A percentile compares a stretch with the other conserved stretches of the same genome.
Evolutionary conservation across 768 basidiomycete genomes (phyloP).

Genomic region (Phaeotremella skinneri): DNA sequence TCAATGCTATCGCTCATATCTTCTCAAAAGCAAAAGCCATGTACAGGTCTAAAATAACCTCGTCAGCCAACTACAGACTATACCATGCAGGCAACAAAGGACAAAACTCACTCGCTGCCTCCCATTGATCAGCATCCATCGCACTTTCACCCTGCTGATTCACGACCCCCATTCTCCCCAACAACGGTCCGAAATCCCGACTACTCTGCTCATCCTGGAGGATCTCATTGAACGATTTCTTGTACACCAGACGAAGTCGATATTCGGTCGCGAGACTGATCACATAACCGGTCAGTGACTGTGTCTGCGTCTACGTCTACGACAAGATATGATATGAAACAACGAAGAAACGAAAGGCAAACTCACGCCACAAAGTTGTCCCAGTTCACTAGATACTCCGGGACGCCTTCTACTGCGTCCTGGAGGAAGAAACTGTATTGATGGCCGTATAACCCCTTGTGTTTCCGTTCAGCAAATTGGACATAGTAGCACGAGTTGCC

Average conservation of each 20-base stretch:
- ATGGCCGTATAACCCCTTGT: constrained; percentile 72
- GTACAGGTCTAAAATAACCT: constrained; percentile 68
- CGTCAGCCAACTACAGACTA: constrained; percentile 18
- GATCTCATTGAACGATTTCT: constrained; percentile 84
- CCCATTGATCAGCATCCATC: constrained; percentile 96
- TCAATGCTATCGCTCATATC: too few relatives aligned
- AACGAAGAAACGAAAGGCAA: not conserved
- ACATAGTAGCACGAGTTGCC: constrained; percentile 90
- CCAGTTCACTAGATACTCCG: constrained; percentile 97
- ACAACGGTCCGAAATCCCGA: constrained; percentile 74
- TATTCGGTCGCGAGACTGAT: constrained; percentile 79
- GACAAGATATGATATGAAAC: not conserved
- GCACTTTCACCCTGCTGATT: constrained; percentile 79
- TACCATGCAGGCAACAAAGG: not conserved
- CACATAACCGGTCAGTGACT: constrained; percentile 1
- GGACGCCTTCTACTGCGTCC: constrained; percentile 95
- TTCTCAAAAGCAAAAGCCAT: constrained; percentile 88
- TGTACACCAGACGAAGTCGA: constrained; percentile 69
- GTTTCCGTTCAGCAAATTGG: constrained; percentile 70
- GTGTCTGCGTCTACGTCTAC: not conserved
- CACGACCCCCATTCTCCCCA: constrained; percentile 88
- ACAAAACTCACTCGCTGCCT: constrained; percentile 83
- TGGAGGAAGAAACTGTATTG: constrained; percentile 89
- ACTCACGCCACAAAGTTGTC: constrained; percentile 79
- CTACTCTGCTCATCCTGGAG: constrained; percentile 76